Evolutionary conservation across 768 basidiomycete species (phyloP).

Genomic region (Solioccasus polychromus): DNA sequence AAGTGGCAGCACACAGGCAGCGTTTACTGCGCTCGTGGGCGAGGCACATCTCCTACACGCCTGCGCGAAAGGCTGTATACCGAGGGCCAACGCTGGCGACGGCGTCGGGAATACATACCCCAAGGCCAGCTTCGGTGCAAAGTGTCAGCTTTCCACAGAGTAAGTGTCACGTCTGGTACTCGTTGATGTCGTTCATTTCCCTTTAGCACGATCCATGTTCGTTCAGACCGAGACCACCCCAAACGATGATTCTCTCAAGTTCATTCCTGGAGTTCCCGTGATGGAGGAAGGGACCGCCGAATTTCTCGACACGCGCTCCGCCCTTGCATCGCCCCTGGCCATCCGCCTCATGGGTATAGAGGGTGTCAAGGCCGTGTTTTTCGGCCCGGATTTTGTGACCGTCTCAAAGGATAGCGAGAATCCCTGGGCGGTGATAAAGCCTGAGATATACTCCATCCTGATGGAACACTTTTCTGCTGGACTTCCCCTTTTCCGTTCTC

Average conservation of each 20-base stretch:
- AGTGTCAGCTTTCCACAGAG: conserved; percentile 30
- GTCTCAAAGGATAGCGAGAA: conserved; percentile 87
- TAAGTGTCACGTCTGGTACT: conserved; percentile 19
- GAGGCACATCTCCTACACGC: conserved; percentile 24
- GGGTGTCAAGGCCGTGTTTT: conserved; percentile 87
- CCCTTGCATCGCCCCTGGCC: conserved; percentile 91
- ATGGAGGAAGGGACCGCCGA: conserved; percentile 90
- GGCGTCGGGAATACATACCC: conserved; percentile 26
- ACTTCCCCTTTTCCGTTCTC: conserved; percentile 78
- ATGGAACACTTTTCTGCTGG: conserved; percentile 99
- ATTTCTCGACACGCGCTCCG: conserved; percentile 85
- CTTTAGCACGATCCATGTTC: conserved; percentile 84
- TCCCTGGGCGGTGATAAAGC: conserved; percentile 89
- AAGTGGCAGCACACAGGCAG: conserved; percentile 7
- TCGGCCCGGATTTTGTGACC: conserved; percentile 97
- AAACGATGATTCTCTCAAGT: conserved; percentile 96
- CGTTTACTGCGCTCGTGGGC: conserved; percentile 16
- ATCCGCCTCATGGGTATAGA: conserved; percentile 92
- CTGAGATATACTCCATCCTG: conserved; percentile 91
- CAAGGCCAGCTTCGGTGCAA: conserved; percentile 1
- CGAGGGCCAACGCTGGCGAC: conserved; percentile 35
- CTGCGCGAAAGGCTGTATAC: conserved; percentile 20
- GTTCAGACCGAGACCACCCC: conserved; percentile 98
- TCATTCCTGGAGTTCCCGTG: conserved; percentile 89
- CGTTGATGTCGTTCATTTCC: neutral